Evolutionary conservation across 139 green algal genomes (phyloP).

Genomic region (Chlorella ohadii): DNA sequence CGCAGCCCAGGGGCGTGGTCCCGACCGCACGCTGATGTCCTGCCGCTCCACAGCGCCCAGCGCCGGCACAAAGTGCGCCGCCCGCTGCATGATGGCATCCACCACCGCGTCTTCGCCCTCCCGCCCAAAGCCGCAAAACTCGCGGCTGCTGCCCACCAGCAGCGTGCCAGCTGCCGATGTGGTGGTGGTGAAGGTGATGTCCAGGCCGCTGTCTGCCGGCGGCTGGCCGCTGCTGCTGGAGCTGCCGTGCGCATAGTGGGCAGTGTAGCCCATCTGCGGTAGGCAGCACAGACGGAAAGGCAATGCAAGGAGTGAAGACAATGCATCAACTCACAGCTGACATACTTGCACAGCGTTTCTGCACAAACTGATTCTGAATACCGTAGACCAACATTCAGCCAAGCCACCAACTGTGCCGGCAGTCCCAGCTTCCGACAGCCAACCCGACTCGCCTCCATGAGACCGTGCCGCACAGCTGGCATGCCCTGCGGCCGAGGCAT

Average conservation of each 20-base stretch:
- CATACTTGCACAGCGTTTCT: too few relatives aligned
- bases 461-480: slow-evolving; percentile 54
- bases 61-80: slow-evolving; percentile 63
- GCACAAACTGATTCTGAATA: too few relatives aligned
- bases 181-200: slow-evolving; percentile 87
- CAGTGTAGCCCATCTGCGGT: too few relatives aligned
- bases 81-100: slow-evolving; percentile 64
- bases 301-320: background rate
- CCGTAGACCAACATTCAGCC: too few relatives aligned
- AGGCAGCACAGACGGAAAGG: too few relatives aligned
- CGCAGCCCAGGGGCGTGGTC: slow-evolving; percentile 66
- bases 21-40: slow-evolving; percentile 50
- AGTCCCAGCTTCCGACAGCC: too few relatives aligned
- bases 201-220: background rate
- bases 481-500: slow-evolving; percentile 55
- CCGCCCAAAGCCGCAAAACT: slow-evolving; percentile 64
- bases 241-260: background rate
- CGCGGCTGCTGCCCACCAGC: slow-evolving; percentile 52
- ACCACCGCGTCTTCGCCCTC: slow-evolving; percentile 43
- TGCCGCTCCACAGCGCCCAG: slow-evolving; percentile 29
- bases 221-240: slow-evolving; percentile 7
- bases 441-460: slow-evolving; percentile 75
- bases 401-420: too few relatives aligned
- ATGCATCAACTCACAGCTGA: too few relatives aligned
- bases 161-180: slow-evolving; percentile 64